These are phyloP conservation scores for Kodamaea leandrae DNA, from an alignment of 805 yeast genomes.

Conservation along the genomic window DNA sequence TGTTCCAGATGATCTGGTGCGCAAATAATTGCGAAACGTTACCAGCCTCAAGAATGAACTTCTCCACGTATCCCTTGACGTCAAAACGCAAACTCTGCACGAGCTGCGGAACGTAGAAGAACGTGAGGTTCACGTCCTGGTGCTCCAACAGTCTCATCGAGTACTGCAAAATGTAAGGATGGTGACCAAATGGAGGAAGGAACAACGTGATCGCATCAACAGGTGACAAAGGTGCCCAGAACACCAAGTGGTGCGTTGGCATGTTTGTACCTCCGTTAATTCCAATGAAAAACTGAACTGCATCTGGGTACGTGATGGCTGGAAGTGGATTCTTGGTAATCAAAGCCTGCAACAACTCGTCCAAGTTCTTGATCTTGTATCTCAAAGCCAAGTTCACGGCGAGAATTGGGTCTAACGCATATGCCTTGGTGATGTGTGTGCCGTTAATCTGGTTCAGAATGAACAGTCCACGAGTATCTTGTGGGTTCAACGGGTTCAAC, in stretches of 20 bases:
- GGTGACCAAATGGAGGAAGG: slow-evolving; percentile 65
- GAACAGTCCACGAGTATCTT: slow-evolving; percentile 38
- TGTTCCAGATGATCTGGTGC: slow-evolving; percentile 98
- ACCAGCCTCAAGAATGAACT: slow-evolving; percentile 89
- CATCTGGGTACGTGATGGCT: slow-evolving; percentile 55
- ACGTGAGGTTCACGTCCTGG: slow-evolving; percentile 83
- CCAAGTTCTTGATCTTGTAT: slow-evolving; percentile 44
- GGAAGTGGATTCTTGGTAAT: slow-evolving; percentile 57
- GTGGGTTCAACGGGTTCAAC: slow-evolving; percentile 60
- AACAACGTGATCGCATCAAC: slow-evolving; percentile 82
- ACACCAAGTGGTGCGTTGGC: slow-evolving; percentile 46
- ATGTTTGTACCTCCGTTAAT: slow-evolving; percentile 34
- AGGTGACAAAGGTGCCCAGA: slow-evolving; percentile 79
- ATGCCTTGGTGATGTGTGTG: slow-evolving; percentile 53
- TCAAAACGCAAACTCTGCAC: slow-evolving; percentile 91
- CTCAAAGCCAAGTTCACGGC: slow-evolving; percentile 71
- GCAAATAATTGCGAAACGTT: slow-evolving; percentile 88
- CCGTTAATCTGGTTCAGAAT: slow-evolving; percentile 33
- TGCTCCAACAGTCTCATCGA: slow-evolving; percentile 86
- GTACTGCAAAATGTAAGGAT: slow-evolving; percentile 74
- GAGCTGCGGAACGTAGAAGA: slow-evolving; percentile 97
- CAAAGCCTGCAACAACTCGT: slow-evolving; percentile 40
- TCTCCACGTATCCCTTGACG: slow-evolving; percentile 76
- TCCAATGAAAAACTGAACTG: slow-evolving; percentile 53
- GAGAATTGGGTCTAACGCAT: slow-evolving; percentile 62